These are phyloP conservation scores for Medicago ruthenica DNA, from an alignment of 306 rosid species.

Conservation along the genomic window DNA sequence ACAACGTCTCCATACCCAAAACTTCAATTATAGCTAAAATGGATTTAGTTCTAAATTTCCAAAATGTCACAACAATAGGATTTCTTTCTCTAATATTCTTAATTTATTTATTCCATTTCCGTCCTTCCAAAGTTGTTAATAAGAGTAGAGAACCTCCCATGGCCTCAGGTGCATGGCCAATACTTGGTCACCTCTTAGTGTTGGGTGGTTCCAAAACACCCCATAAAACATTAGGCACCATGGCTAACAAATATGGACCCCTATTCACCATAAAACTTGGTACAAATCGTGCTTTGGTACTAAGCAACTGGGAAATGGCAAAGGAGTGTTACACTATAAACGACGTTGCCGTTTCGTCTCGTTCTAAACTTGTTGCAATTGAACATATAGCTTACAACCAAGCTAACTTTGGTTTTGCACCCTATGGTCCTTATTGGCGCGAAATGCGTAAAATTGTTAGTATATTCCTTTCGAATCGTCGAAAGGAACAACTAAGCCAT, in stretches of 20 bases:
- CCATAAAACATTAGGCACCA: slow-evolving; percentile 33
- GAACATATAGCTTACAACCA: slow-evolving; percentile 37
- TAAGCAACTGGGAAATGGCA: slow-evolving; percentile 38
- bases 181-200: slow-evolving; percentile 45
- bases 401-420: slow-evolving; percentile 40
- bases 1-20: neutral
- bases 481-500: slow-evolving; percentile 32
- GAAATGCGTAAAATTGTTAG: slow-evolving; percentile 41
- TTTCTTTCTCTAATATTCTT: slow-evolving; percentile 18
- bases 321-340: slow-evolving; percentile 49
- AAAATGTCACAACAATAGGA: slow-evolving; percentile 14
- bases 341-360: slow-evolving; percentile 26
- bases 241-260: slow-evolving; percentile 51
- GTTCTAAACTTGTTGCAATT: slow-evolving; percentile 29
- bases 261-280: slow-evolving; percentile 43
- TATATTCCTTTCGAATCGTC: slow-evolving; percentile 31
- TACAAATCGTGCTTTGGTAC: slow-evolving; percentile 7
- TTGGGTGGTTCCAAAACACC: slow-evolving; percentile 25
- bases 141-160: slow-evolving; percentile 34
- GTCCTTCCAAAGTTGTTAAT: slow-evolving; percentile 10
- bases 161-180: slow-evolving; percentile 47
- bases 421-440: slow-evolving; percentile 54
- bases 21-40: slow-evolving; percentile 3
- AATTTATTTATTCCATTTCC: neutral
- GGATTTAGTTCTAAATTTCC: slow-evolving; percentile 22